These are phyloP conservation scores for Coccomyxa subellipsoidea DNA, from an alignment of 163 green algal species.

Conservation along the genomic window DNA sequence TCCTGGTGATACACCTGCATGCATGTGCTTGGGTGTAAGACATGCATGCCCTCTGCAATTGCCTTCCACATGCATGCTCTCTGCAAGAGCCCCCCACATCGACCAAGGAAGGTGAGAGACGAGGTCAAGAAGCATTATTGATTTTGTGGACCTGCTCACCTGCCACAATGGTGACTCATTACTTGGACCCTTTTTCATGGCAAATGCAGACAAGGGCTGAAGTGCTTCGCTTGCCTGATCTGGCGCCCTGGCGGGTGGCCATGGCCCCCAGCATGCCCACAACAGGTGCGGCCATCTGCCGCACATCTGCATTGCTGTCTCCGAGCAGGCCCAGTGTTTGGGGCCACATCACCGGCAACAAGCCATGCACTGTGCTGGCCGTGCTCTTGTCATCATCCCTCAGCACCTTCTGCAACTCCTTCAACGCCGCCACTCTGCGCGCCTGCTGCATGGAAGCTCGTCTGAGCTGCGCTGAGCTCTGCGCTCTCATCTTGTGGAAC, in stretches of 20 bases:
- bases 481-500: too few relatives aligned
- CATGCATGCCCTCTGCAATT: not conserved
- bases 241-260: conserved; percentile 23
- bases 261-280: conserved; percentile 41
- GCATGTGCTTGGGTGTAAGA: not conserved
- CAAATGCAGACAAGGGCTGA: not conserved
- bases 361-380: not conserved
- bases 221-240: not conserved
- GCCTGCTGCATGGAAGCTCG: not conserved
- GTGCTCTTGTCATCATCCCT: not conserved
- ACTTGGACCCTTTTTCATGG: too few relatives aligned
- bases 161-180: too few relatives aligned
- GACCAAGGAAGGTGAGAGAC: too few relatives aligned
- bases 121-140: too few relatives aligned
- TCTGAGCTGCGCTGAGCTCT: not conserved
- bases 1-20: conserved; percentile 20
- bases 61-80: too few relatives aligned
- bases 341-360: conserved; percentile 25
- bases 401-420: not conserved
- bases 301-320: conserved; percentile 20
- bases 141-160: too few relatives aligned
- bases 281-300: conserved; percentile 21
- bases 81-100: too few relatives aligned
- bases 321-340: conserved; percentile 32
- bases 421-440: not conserved